phyloP scores from a whole-genome alignment of 2,329 filamentous ascomycete genomes.

The Periconia sp. region DNA sequence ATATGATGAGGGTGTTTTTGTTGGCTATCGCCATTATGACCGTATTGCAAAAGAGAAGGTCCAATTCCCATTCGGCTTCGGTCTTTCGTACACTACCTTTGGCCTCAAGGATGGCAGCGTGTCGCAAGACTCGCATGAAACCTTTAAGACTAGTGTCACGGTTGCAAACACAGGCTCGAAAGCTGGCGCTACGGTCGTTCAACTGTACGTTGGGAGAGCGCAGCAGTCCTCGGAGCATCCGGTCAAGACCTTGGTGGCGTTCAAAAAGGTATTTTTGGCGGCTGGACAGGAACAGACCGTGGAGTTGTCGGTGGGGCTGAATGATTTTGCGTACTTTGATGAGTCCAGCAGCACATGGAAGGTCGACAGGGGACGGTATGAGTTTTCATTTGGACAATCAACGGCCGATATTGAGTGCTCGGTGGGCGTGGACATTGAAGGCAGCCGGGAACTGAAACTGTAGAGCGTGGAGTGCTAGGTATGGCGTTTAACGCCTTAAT shows the following conservation, averaged over 20 bases:
- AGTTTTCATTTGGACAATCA: constrained; percentile 41
- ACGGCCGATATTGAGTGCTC: constrained; percentile 30
- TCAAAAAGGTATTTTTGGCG: constrained; percentile 67
- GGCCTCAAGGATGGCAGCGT: constrained; percentile 59
- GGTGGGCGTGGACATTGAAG: constrained; percentile 30
- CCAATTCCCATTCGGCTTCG: constrained; percentile 48
- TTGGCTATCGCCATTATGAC: constrained; percentile 63
- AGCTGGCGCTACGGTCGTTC: constrained; percentile 59
- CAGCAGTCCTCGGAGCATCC: constrained; percentile 52
- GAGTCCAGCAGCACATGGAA: constrained; percentile 33
- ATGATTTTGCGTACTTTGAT: constrained; percentile 42
- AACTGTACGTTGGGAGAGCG: constrained; percentile 65
- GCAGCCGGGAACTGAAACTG: constrained; percentile 23
- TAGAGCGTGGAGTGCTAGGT: constrained; percentile 12
- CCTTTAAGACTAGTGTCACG: constrained; percentile 42
- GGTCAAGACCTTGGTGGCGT: constrained; percentile 71
- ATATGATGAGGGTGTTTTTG: constrained; percentile 60
- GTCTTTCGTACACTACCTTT: constrained; percentile 47
- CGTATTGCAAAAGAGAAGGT: constrained; percentile 65
- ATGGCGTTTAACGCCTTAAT: no score
- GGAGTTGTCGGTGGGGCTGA: constrained; percentile 49
- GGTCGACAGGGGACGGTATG: constrained; percentile 37
- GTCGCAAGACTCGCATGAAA: constrained; percentile 63
- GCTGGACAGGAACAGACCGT: constrained; percentile 64
- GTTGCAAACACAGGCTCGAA: constrained; percentile 59